These are phyloP conservation scores for Ganoderma meredithae DNA, from an alignment of 1,284 basidiomycete genomes.

Conservation along the genomic window DNA sequence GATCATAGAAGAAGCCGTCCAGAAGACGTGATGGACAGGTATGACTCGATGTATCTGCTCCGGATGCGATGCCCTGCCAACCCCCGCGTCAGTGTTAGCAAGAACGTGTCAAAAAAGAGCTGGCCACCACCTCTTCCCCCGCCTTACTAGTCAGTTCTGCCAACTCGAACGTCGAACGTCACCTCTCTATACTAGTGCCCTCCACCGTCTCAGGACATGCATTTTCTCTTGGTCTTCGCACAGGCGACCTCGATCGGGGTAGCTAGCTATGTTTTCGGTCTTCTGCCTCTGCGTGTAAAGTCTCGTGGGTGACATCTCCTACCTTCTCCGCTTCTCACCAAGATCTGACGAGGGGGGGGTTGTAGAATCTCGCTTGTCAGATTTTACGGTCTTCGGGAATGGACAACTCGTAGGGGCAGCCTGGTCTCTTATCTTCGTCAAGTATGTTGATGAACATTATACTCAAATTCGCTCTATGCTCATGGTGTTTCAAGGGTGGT, in stretches of 20 bases:
- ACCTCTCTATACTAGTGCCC: neutral
- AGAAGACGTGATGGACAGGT: neutral
- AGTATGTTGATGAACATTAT: neutral
- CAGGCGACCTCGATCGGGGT: neutral
- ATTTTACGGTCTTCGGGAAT: neutral
- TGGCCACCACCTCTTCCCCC: neutral
- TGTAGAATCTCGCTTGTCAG: neutral
- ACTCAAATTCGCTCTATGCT: neutral
- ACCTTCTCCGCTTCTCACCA: neutral
- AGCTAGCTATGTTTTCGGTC: neutral
- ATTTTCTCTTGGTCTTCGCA: neutral
- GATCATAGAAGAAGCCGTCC: neutral
- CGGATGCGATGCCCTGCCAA: neutral
- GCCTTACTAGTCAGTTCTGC: neutral
- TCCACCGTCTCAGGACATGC: neutral
- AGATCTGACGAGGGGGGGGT: neutral
- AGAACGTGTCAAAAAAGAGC: neutral
- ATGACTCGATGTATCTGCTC: neutral
- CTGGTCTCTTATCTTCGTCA: neutral
- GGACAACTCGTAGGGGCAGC: neutral
- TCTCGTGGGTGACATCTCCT: neutral
- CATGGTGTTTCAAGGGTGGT: neutral
- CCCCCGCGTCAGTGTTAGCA: neutral
- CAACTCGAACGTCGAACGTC: neutral
- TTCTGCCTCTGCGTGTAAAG: neutral